phyloP scores from a whole-genome alignment of 2,329 filamentous ascomycete species.

The Xylariaceae sp. region DNA sequence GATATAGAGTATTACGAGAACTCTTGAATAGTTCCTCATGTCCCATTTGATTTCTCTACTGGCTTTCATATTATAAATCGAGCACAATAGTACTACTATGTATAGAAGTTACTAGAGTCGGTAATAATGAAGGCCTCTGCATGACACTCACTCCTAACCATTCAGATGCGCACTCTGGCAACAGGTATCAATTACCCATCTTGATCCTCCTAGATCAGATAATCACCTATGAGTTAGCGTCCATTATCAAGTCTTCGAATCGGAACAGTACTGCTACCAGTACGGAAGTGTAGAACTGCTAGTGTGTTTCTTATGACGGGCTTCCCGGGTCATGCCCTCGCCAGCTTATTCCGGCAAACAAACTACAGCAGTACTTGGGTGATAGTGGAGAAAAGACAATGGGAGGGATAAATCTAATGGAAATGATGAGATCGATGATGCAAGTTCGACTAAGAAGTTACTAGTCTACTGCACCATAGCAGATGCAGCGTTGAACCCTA shows the following conservation, averaged over 20 bases:
- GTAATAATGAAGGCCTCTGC: background rate
- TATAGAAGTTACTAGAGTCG: no score
- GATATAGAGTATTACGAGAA: no score
- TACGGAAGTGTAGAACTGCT: no score
- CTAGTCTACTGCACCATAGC: slow-evolving; percentile 10
- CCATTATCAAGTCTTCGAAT: slow-evolving; percentile 3
- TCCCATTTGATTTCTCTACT: no score
- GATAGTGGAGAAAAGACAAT: slow-evolving; percentile 11
- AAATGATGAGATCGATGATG: slow-evolving; percentile 18
- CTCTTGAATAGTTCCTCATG: no score
- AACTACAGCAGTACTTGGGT: background rate
- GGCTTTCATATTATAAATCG: no score
- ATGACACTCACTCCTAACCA: slow-evolving; percentile 1
- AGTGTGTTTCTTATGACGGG: no score
- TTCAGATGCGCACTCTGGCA: no score
- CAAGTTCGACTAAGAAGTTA: slow-evolving; percentile 14
- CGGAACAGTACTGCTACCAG: no score
- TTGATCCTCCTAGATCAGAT: slow-evolving; percentile 22
- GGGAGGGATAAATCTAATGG: slow-evolving; percentile 8
- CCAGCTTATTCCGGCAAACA: slow-evolving; percentile 1
- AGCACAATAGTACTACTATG: no score
- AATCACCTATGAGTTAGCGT: slow-evolving; percentile 15
- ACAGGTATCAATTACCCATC: slow-evolving; percentile 1
- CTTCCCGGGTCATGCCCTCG: slow-evolving; percentile 17
- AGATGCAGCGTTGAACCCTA: slow-evolving; percentile 16